Base-by-base conservation (phyloP, 2,329 filamentous ascomycete species). In the Calonectria pseudoreteaudii region DNA sequence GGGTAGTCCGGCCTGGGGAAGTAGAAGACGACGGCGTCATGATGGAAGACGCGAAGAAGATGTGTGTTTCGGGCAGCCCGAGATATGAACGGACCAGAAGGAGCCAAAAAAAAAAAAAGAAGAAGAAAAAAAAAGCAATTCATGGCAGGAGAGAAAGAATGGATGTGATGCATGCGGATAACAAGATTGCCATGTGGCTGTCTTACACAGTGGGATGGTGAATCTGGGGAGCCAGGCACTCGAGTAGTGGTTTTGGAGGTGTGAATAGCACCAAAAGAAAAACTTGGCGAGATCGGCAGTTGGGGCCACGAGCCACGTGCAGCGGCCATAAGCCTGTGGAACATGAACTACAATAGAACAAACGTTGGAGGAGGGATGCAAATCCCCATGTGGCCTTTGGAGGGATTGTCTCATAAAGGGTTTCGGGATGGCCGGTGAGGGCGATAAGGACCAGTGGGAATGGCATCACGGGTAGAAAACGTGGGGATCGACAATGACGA, bases 371-470 rank as follows among this genome's bases (percentile, higher is more conserved):
- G 23, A 11, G 44, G 31, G n/a, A 60, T 38, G 34, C 13, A 60
- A 60, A 38, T 60, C 56, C 34, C 56, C 56, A 66, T 52, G 64
- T 66, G 64, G 64, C n/a, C 8, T 47, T 4, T 20, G 30, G 26
- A 23, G 47, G 30, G 18, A 36, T 31, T 70, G 60, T 70, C 68
- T 65, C 68, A 64, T 65, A 41, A 52, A 34, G 34, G 14, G 60
- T 66, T 56, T 70, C 68, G 68, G 68, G 23, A 49, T 47, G 60
- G 41, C 68, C 68, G 68, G 47, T 20, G 28, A 34, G 44, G 26
- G 30, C 26, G 62, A 66, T 53, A 41, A 52, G 47, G 34, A 53
- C 36, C 30, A n/a, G 67, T 69, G 67, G 41, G 53, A 62, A 62
- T 62, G 67, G 38, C 41, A 49, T 49, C 67, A 38, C 26, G 31